These are phyloP conservation scores for Vaccinium vitisidaea DNA, from an alignment of 148 eudicot species.

Conservation along the genomic window DNA sequence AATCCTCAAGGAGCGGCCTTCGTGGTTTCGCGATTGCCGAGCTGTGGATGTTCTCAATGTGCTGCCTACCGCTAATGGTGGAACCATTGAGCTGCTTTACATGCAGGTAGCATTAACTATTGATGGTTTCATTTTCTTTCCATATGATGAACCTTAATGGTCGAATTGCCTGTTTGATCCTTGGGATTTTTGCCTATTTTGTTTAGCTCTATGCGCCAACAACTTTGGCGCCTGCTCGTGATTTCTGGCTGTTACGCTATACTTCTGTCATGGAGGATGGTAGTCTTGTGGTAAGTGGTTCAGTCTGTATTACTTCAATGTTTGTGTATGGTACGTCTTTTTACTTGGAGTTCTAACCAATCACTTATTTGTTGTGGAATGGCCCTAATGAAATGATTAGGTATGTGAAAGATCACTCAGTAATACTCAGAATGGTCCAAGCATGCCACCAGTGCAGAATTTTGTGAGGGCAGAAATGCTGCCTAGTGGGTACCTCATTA, in stretches of 20 bases:
- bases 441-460: conserved; percentile 74
- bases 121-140: background rate
- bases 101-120: conserved; percentile 66
- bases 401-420: conserved; percentile 93
- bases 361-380: background rate
- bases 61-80: conserved; percentile 98
- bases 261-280: conserved; percentile 96
- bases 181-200: conserved; percentile 10
- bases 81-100: conserved; percentile 97
- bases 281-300: conserved; percentile 73
- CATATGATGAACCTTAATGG: background rate
- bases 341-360: background rate
- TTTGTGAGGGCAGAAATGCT: conserved; percentile 80
- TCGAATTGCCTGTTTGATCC: background rate
- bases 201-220: conserved; percentile 92
- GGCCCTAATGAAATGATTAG: conserved; percentile 28
- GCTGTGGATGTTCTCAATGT: conserved; percentile 93
- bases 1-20: conserved; percentile 97
- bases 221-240: conserved; percentile 95
- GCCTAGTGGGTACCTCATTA: conserved; percentile 73
- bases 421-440: conserved; percentile 83
- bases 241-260: conserved; percentile 92
- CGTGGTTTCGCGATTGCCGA: conserved; percentile 99
- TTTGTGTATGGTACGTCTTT: background rate
- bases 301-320: background rate